phyloP scores from a whole-genome alignment of 2,329 filamentous ascomycete genomes.

The Nigrospora sphaerica region DNA sequence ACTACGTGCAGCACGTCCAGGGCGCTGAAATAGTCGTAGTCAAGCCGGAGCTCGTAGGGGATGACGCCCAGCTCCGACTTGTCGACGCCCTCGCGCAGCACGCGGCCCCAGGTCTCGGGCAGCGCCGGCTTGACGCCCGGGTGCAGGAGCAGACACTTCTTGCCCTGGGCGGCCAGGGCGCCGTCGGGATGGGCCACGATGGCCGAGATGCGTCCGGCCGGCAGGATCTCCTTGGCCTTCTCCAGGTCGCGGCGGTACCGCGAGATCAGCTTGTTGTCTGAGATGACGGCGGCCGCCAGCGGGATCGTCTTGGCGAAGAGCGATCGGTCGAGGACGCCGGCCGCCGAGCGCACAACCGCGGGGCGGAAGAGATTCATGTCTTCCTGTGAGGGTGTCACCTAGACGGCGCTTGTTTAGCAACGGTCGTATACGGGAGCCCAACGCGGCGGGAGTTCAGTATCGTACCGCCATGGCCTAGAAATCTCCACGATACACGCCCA shows the following conservation, averaged over 20 bases:
- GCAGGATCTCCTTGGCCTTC: slow-evolving; percentile 59
- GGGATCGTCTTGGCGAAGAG: slow-evolving; percentile 75
- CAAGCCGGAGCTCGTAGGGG: slow-evolving; percentile 67
- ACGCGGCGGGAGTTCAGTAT: neutral
- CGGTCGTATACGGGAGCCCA: neutral
- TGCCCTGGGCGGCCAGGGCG: slow-evolving; percentile 42
- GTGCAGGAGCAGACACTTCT: slow-evolving; percentile 55
- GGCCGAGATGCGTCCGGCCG: slow-evolving; percentile 54
- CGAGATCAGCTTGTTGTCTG: slow-evolving; percentile 68
- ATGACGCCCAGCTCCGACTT: slow-evolving; percentile 62
- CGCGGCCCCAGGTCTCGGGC: slow-evolving; percentile 68
- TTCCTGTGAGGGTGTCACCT: neutral
- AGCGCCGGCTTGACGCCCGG: slow-evolving; percentile 51
- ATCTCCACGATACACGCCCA: too few relatives aligned
- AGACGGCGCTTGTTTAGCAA: neutral
- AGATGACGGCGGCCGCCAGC: slow-evolving; percentile 70
- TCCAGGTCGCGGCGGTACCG: slow-evolving; percentile 61
- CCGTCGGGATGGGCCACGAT: slow-evolving; percentile 58
- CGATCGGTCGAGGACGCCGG: slow-evolving; percentile 72
- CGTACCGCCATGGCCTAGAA: neutral
- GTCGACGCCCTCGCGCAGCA: slow-evolving; percentile 61
- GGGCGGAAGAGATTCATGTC: slow-evolving; percentile 60
- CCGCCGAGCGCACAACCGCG: slow-evolving; percentile 67
- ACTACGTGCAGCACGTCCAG: slow-evolving; percentile 73
- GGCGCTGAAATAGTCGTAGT: slow-evolving; percentile 63